Evolutionary conservation across 495 filamentous ascomycete species (phyloP).

Genomic region (Penicillium longicatenatum): DNA sequence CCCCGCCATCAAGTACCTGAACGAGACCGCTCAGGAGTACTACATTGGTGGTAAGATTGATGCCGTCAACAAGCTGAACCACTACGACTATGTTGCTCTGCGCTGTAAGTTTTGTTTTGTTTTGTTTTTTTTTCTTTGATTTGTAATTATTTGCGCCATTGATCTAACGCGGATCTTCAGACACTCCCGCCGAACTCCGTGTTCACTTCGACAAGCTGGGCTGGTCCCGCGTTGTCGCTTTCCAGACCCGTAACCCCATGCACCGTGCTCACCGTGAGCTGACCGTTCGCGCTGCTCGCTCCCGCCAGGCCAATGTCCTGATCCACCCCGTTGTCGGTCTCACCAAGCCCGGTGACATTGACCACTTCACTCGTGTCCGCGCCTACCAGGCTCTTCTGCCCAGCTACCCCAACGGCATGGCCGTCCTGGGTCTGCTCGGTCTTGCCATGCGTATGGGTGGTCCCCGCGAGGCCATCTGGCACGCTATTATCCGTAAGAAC

Average conservation of each 20-base stretch:
- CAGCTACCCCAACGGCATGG: slow-evolving; percentile 99
- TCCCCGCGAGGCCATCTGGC: slow-evolving; percentile 98
- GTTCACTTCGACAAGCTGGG: slow-evolving; percentile 98
- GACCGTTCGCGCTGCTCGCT: slow-evolving; percentile 93
- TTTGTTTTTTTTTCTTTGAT: not conserved
- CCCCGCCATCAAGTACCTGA: slow-evolving; percentile 88
- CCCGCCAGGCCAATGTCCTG: slow-evolving; percentile 94
- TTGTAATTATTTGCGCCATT: not conserved
- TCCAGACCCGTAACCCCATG: slow-evolving; percentile 99
- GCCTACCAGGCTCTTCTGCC: slow-evolving; percentile 97
- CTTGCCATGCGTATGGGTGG: slow-evolving; percentile 99
- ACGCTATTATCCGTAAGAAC: slow-evolving; percentile 99
- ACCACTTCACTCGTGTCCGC: slow-evolving; percentile 98
- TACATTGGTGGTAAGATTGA: slow-evolving; percentile 96
- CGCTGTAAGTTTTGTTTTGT: slow-evolving; percentile 78
- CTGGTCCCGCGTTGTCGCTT: slow-evolving; percentile 94
- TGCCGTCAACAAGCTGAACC: slow-evolving; percentile 89
- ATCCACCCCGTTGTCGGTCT: slow-evolving; percentile 98
- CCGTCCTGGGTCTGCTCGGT: slow-evolving; percentile 91
- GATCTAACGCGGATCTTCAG: slow-evolving; percentile 40
- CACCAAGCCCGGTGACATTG: slow-evolving; percentile 98
- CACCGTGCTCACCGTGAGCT: slow-evolving; percentile 96
- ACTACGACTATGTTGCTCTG: slow-evolving; percentile 98
- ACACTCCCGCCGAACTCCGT: slow-evolving; percentile 92
- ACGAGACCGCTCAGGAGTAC: slow-evolving; percentile 75